Percentiles rank a stretch among this genome's conserved stretches.
Evolutionary conservation across 257 asterid species (phyloP).

Genomic region (Catharanthus roseus): DNA sequence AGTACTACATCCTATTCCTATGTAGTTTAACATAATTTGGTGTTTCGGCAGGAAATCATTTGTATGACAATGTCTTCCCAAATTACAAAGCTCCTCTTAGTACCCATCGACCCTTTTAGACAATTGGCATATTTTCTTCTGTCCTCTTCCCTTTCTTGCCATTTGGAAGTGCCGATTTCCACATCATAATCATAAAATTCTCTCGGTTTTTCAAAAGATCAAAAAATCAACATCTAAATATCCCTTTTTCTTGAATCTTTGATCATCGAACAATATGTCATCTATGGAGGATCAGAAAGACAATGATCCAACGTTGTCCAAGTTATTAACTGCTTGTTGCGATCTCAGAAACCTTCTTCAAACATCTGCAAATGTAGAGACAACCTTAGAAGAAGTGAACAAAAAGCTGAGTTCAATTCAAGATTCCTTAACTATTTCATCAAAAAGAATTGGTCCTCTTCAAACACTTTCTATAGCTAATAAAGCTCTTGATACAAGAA

Average conservation of each 20-base stretch:
- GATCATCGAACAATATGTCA: neutral
- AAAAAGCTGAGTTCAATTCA: conserved; percentile 29
- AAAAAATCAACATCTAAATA: neutral
- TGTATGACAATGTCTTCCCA: neutral
- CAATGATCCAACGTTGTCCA: conserved; percentile 33
- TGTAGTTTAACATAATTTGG: neutral
- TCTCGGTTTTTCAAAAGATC: neutral
- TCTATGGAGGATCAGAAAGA: conserved; percentile 38
- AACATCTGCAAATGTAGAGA: conserved; percentile 32
- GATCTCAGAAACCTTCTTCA: conserved; percentile 43
- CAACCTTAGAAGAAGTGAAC: conserved; percentile 35
- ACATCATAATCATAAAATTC: neutral
- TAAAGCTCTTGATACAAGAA: conserved; percentile 64
- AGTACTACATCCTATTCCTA: too few species aligned
- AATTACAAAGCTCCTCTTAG: conserved; percentile 5
- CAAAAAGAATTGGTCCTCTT: conserved; percentile 55
- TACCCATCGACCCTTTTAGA: neutral
- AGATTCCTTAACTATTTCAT: conserved; percentile 34
- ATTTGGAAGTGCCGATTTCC: neutral
- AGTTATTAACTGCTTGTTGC: conserved; percentile 36
- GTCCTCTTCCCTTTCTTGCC: neutral
- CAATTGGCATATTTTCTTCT: conserved; percentile 2
- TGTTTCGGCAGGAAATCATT: neutral
- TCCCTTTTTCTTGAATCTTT: neutral
- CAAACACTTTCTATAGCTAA: conserved; percentile 71